These are phyloP conservation scores for Leccinum imitatum DNA, from an alignment of 768 basidiomycete species.

Conservation along the genomic window DNA sequence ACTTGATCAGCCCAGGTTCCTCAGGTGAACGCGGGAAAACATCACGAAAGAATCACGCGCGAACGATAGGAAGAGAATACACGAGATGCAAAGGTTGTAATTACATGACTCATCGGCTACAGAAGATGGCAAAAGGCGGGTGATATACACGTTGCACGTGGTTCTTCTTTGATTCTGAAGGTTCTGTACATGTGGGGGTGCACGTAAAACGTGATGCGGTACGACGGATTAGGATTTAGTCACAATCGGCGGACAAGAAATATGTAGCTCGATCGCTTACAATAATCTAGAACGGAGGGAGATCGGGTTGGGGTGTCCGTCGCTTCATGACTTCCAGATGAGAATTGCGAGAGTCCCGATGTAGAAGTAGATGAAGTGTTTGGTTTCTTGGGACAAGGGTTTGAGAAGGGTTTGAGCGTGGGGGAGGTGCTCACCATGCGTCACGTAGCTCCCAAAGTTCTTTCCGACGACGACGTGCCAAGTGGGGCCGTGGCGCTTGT, in stretches of 20 bases:
- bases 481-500: constrained; percentile 86
- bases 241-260: background rate
- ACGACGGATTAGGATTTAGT: background rate
- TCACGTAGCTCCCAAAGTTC: constrained; percentile 98
- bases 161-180: constrained; percentile 9
- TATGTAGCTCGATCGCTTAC: constrained; percentile 13
- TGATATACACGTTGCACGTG: constrained; percentile 22
- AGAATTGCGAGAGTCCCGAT: constrained; percentile 90
- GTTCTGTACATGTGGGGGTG: background rate
- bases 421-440: constrained; percentile 67
- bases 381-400: constrained; percentile 66
- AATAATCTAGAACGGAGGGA: constrained; percentile 22
- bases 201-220: background rate
- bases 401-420: constrained; percentile 10
- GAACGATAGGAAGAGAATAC: constrained; percentile 15
- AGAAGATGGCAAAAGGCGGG: constrained; percentile 14
- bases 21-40: background rate
- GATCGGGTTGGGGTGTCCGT: constrained; percentile 7
- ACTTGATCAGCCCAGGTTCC: background rate
- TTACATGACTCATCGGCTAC: constrained; percentile 26
- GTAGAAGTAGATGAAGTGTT: constrained; percentile 99
- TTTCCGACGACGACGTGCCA: constrained; percentile 99
- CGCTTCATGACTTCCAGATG: constrained; percentile 84
- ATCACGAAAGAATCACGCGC: background rate
- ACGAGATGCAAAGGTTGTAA: constrained; percentile 19